These are phyloP conservation scores for Epichloe elymi DNA, from an alignment of 2,329 filamentous ascomycete genomes.

Conservation along the genomic window DNA sequence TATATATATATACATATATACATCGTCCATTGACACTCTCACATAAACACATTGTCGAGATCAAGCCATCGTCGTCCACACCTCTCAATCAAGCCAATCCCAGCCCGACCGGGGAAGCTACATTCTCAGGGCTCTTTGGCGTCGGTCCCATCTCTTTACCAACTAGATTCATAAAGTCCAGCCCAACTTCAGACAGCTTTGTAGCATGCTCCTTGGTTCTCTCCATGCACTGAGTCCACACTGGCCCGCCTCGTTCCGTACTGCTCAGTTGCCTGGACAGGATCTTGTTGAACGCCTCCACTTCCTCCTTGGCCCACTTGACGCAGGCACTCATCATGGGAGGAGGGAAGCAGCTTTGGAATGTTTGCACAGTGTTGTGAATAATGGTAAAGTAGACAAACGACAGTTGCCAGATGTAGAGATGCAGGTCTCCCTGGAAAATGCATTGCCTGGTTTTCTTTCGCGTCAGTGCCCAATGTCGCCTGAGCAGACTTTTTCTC, in stretches of 20 bases:
- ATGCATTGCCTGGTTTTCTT: constrained; percentile 61
- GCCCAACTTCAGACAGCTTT: constrained; percentile 69
- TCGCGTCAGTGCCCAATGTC: neutral
- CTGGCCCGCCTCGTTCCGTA: constrained; percentile 59
- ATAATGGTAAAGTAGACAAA: constrained; percentile 94
- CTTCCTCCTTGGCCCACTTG: constrained; percentile 94
- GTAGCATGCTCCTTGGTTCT: constrained; percentile 68
- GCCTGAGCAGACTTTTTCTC: no score
- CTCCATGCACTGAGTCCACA: constrained; percentile 75
- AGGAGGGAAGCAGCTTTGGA: constrained; percentile 74
- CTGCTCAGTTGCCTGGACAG: constrained; percentile 76
- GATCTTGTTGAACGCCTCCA: constrained; percentile 80
- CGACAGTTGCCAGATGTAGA: constrained; percentile 90
- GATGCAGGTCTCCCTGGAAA: constrained; percentile 83
- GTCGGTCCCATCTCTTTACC: constrained; percentile 38
- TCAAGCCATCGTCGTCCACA: neutral
- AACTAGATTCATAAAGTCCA: constrained; percentile 80
- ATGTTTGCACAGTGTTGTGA: constrained; percentile 81
- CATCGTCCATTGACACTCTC: neutral
- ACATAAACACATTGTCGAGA: neutral
- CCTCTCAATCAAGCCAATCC: constrained; percentile 14
- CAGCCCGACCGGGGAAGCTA: constrained; percentile 14
- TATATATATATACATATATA: neutral
- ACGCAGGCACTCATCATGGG: constrained; percentile 88
- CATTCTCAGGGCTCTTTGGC: constrained; percentile 5